Conservation (phyloP, 176 grass and related monocot genomes). For the Juncus inflexus region DNA sequence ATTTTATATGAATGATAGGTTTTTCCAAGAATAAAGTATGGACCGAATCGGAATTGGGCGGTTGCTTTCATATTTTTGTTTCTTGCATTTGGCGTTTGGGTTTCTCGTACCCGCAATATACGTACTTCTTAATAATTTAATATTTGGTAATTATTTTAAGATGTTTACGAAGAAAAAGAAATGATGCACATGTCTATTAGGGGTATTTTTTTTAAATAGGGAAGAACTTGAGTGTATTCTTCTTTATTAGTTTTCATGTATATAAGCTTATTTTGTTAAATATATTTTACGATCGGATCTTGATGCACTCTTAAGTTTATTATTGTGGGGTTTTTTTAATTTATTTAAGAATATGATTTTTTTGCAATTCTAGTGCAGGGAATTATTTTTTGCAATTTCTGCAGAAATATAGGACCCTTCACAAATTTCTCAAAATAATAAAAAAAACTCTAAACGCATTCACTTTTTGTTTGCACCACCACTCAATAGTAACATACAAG, state of each 20-base stretch:
- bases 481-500: no score
- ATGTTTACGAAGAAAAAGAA: no score
- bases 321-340: no score
- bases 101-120: constrained; percentile 51
- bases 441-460: background rate
- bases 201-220: no score
- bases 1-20: constrained; percentile 35
- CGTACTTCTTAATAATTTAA: constrained; percentile 38
- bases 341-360: no score
- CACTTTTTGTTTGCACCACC: no score
- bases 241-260: constrained; percentile 23
- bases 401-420: background rate
- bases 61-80: constrained; percentile 81
- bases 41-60: constrained; percentile 58
- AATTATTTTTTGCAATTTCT: background rate
- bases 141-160: no score
- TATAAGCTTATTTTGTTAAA: constrained; percentile 20
- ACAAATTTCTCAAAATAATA: no score
- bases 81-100: constrained; percentile 84
- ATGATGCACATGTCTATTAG: no score
- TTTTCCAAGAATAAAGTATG: constrained; percentile 64
- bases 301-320: no score
- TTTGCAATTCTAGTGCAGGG: no score
- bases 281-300: background rate
- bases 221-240: background rate